These are phyloP conservation scores for Mucor circinelloides DNA, from an alignment of 371 early-diverging fungal genomes.

Conservation along the genomic window DNA sequence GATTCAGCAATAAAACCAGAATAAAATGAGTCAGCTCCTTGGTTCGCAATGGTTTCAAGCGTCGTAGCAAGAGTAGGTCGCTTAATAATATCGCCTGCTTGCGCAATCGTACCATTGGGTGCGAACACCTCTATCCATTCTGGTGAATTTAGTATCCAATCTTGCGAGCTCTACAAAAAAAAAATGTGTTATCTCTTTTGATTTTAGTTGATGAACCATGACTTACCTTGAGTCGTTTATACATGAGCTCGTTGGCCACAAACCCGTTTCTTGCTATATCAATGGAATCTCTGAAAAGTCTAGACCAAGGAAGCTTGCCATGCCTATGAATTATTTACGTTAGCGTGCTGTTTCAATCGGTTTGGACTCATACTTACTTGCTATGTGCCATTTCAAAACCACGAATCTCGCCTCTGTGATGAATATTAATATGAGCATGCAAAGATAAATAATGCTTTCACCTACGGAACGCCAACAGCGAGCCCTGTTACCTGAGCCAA, in stretches of 20 bases:
- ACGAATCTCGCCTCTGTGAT: slow-evolving; percentile 75
- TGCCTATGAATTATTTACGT: slow-evolving; percentile 30
- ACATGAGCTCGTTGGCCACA: slow-evolving; percentile 60
- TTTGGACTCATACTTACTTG: slow-evolving; percentile 12
- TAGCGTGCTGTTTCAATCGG: neutral
- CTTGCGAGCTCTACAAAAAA: slow-evolving; percentile 20
- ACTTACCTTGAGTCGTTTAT: slow-evolving; percentile 46
- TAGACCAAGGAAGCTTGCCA: slow-evolving; percentile 87
- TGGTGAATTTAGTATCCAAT: slow-evolving; percentile 35
- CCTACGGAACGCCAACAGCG: slow-evolving; percentile 86
- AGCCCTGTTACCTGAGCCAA: slow-evolving; percentile 76
- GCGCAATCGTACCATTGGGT: slow-evolving; percentile 62
- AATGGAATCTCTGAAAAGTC: slow-evolving; percentile 83
- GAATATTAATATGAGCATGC: neutral
- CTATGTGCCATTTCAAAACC: slow-evolving; percentile 85
- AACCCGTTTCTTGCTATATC: slow-evolving; percentile 82
- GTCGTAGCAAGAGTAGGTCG: slow-evolving; percentile 80
- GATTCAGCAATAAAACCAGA: slow-evolving; percentile 77
- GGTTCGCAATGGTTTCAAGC: slow-evolving; percentile 71
- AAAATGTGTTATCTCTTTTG: neutral
- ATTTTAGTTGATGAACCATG: neutral
- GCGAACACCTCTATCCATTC: slow-evolving; percentile 62
- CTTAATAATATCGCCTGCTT: slow-evolving; percentile 71
- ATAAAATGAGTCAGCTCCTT: slow-evolving; percentile 90
- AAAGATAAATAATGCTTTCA: neutral